Evolutionary conservation across 129 eudicot genomes (phyloP).

Genomic region (Chrysanthemum seticuspe): DNA sequence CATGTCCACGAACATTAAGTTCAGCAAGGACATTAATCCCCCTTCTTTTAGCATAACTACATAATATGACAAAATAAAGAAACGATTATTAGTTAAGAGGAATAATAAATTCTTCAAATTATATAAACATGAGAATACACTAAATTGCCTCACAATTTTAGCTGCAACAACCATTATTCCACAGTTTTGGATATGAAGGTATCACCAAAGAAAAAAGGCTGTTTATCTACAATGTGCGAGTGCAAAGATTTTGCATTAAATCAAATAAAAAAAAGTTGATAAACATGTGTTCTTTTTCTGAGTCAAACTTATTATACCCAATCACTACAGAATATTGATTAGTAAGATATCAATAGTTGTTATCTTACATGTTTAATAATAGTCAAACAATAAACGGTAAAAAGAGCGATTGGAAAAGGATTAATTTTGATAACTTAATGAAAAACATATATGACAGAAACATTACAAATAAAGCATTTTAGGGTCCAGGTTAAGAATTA

Average conservation of each 20-base stretch:
- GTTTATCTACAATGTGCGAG: conserved; percentile 94
- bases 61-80: conserved; percentile 22
- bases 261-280: background rate
- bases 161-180: conserved; percentile 77
- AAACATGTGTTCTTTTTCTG: conserved; percentile 9
- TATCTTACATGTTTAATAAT: too few species aligned
- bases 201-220: conserved; percentile 93
- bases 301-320: background rate
- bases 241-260: conserved; percentile 78
- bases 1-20: conserved; percentile 95
- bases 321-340: too few species aligned
- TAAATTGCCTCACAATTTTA: conserved; percentile 81
- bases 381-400: background rate
- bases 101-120: conserved; percentile 10
- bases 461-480: conserved; percentile 2
- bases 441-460: background rate
- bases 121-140: conserved; percentile 2
- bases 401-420: too few species aligned
- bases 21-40: conserved; percentile 90
- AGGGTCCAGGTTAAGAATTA: conserved; percentile 31
- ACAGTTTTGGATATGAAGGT: conserved; percentile 86
- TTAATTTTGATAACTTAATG: conserved; percentile 2
- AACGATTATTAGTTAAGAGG: background rate
- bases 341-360: background rate
- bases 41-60: conserved; percentile 79